phyloP scores from a whole-genome alignment of 2,329 filamentous ascomycete species.

The Malbranchea cinnamomea region DNA sequence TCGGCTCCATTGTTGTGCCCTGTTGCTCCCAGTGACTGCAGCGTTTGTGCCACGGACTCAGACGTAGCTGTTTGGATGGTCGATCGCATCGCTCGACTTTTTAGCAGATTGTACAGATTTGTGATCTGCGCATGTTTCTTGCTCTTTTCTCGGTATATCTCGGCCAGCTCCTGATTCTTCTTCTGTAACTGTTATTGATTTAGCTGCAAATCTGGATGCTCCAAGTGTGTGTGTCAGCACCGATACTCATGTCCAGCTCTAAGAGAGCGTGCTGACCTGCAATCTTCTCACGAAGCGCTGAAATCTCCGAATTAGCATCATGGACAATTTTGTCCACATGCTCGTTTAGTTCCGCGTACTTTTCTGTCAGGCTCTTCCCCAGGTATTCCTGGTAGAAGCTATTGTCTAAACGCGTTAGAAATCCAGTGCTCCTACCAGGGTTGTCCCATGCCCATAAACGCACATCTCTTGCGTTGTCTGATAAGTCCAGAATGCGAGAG shows the following conservation, averaged over 20 bases:
- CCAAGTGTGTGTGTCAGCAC: neutral
- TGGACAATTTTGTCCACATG: slow-evolving; percentile 59
- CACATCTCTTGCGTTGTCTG: slow-evolving; percentile 72
- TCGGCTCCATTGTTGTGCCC: slow-evolving; percentile 10
- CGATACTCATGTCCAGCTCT: neutral
- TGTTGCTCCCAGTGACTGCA: slow-evolving; percentile 22
- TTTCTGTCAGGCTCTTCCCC: slow-evolving; percentile 56
- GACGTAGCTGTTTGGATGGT: slow-evolving; percentile 41
- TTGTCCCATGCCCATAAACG: slow-evolving; percentile 10
- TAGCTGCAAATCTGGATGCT: slow-evolving; percentile 36
- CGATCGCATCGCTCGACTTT: slow-evolving; percentile 38
- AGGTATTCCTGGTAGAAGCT: slow-evolving; percentile 66
- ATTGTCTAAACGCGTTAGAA: slow-evolving; percentile 9
- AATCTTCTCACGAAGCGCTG: slow-evolving; percentile 49
- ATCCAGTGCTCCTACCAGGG: neutral
- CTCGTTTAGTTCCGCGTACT: slow-evolving; percentile 48
- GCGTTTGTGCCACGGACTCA: slow-evolving; percentile 33
- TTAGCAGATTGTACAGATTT: slow-evolving; percentile 42
- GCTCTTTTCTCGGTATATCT: slow-evolving; percentile 54
- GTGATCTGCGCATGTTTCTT: slow-evolving; percentile 55
- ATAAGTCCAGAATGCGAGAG: slow-evolving; percentile 73
- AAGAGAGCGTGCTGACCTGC: slow-evolving; percentile 30
- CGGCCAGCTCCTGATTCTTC: slow-evolving; percentile 57
- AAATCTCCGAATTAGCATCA: slow-evolving; percentile 61
- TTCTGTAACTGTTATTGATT: slow-evolving; percentile 49